These are phyloP conservation scores for Pinus albicaulis DNA, from an alignment of 75 land plant genomes.

Conservation along the genomic window DNA sequence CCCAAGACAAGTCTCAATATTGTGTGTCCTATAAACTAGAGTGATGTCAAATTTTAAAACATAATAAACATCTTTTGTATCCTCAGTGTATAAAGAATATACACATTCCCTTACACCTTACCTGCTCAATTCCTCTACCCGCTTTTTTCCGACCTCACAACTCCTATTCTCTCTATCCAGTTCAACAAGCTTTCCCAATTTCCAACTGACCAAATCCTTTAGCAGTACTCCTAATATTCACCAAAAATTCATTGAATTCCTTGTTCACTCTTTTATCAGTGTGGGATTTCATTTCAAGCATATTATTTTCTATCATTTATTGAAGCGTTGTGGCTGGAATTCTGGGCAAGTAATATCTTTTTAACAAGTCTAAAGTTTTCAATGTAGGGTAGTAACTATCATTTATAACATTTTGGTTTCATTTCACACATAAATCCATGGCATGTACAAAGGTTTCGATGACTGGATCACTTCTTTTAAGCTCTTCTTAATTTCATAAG, in stretches of 20 bases:
- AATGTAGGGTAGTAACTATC: conserved; percentile 79
- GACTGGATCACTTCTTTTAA: conserved; percentile 65
- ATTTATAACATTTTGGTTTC: conserved; percentile 61
- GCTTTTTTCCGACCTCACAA: too few species aligned
- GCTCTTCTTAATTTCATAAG: conserved; percentile 71
- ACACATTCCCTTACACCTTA: too few species aligned
- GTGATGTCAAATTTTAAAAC: too few species aligned
- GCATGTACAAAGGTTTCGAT: conserved; percentile 50
- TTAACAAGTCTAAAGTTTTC: conserved; percentile 72
- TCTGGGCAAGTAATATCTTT: conserved; percentile 58
- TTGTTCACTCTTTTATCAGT: conserved; percentile 73
- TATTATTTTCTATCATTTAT: conserved; percentile 54
- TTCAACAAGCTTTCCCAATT: conserved; percentile 73
- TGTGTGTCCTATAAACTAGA: too few species aligned
- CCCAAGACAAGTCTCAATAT: too few species aligned
- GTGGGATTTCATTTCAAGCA: conserved; percentile 63
- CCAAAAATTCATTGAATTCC: conserved; percentile 94
- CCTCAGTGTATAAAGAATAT: too few species aligned
- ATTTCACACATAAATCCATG: conserved; percentile 60
- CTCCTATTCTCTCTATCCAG: conserved; percentile 76
- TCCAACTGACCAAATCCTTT: conserved; percentile 87
- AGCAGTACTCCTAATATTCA: conserved; percentile 68
- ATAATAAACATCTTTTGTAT: too few species aligned
- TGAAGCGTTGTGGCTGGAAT: conserved; percentile 56
- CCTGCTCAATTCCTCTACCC: too few species aligned